phyloP scores from a whole-genome alignment of 208 protist genomes.

The Strigomonas galati region DNA sequence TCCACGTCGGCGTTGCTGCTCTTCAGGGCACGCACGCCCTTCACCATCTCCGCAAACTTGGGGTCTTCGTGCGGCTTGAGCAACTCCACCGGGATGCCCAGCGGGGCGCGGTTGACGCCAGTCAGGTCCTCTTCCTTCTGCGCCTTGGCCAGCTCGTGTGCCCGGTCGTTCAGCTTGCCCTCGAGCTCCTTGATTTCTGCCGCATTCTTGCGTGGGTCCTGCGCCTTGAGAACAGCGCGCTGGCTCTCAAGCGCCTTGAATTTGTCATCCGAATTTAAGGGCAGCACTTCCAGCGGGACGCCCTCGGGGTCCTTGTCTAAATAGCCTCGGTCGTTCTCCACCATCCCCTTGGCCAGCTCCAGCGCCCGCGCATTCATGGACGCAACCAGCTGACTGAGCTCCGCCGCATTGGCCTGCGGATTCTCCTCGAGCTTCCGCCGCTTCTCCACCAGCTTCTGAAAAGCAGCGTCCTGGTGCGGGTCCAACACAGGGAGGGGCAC shows the following conservation, averaged over 20 bases:
- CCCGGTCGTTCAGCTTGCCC: conserved; percentile 47
- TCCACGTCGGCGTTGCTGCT: conserved; percentile 22
- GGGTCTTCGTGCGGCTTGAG: conserved; percentile 61
- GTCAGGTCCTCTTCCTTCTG: conserved; percentile 56
- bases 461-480: conserved; percentile 42
- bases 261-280: conserved; percentile 46
- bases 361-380: conserved; percentile 37
- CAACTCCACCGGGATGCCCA: conserved; percentile 46
- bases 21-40: conserved; percentile 37
- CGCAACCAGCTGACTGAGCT: conserved; percentile 25
- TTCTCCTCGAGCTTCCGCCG: conserved; percentile 34
- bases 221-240: conserved; percentile 55
- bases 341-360: conserved; percentile 34
- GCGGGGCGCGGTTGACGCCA: conserved; percentile 36
- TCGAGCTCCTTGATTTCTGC: conserved; percentile 49
- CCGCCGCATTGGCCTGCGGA: conserved; percentile 16
- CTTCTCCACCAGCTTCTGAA: conserved; percentile 42
- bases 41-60: conserved; percentile 34
- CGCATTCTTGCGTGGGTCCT: conserved; percentile 48
- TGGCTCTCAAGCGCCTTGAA: conserved; percentile 59
- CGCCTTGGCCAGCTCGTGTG: conserved; percentile 37
- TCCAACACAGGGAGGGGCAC: conserved; percentile 41
- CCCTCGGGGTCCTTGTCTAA: conserved; percentile 46
- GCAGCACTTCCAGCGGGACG: conserved; percentile 50
- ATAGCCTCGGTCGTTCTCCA: conserved; percentile 32